Percentiles rank a stretch among this genome's conserved stretches.
Conservation (phyloP, 345 rosid species). For the Eutrema japonicum region DNA sequence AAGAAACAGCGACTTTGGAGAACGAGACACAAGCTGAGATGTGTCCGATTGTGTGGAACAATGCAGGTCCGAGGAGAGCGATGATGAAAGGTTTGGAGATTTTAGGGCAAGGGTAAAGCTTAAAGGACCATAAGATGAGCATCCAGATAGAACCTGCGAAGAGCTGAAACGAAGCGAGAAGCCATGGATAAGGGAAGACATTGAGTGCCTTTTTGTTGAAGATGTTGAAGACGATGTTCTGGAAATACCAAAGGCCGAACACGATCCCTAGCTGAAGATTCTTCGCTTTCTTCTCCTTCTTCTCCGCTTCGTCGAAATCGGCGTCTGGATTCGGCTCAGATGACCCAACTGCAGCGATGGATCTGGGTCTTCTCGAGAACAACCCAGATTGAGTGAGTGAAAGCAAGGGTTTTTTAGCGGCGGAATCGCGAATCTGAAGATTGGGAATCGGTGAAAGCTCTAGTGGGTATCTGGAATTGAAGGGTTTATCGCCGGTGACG, state of each 20-base stretch:
- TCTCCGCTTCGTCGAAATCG: slow-evolving; percentile 36
- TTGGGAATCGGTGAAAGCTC: slow-evolving; percentile 43
- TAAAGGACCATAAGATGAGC: slow-evolving; percentile 77
- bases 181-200: slow-evolving; percentile 94
- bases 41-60: slow-evolving; percentile 95
- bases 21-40: slow-evolving; percentile 97
- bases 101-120: slow-evolving; percentile 81
- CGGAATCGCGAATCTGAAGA: slow-evolving; percentile 49
- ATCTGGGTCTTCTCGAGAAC: slow-evolving; percentile 46
- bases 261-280: slow-evolving; percentile 69
- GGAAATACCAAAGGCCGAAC: slow-evolving; percentile 92
- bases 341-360: slow-evolving; percentile 47
- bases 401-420: slow-evolving; percentile 36
- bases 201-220: slow-evolving; percentile 90
- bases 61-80: slow-evolving; percentile 94
- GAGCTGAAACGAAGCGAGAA: slow-evolving; percentile 93
- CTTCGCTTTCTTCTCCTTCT: slow-evolving; percentile 46
- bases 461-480: slow-evolving; percentile 45
- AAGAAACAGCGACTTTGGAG: slow-evolving; percentile 97
- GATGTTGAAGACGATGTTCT: slow-evolving; percentile 91
- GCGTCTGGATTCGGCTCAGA: slow-evolving; percentile 57
- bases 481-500: slow-evolving; percentile 44
- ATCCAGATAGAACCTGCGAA: slow-evolving; percentile 92
- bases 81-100: slow-evolving; percentile 79
- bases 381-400: slow-evolving; percentile 38